Base-by-base conservation (phyloP, 805 yeast genomes). In the Metschnikowia gelsemii region DNA sequence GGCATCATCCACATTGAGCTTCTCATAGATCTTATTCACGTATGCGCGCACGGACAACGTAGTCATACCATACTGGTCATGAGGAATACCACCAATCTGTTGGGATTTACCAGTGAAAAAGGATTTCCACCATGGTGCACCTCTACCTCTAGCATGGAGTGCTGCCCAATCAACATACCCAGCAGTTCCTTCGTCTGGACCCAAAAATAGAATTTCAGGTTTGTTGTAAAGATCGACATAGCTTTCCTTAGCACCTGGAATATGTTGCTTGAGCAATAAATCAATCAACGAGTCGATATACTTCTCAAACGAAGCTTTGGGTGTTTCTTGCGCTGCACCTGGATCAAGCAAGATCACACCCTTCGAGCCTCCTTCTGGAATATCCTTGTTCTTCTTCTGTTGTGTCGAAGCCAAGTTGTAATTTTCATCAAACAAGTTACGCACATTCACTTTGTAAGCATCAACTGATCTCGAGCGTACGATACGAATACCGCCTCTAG, bases 121-220 rank as follows among this genome's bases (percentile, higher is more conserved):
- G 1, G 98, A 91, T 68, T 88, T 91, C 99, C 99, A 91, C 89
- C 96, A 88, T 38, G 89, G 84, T 35, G 98, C 96, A 48, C 96
- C 95, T 66, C 99, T 82, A 43, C 70, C 66, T 57, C 85, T 80
- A 20, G 99, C 98, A 62, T 91, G 98, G 53, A 81, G 68, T 19
- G 98, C 93, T 8, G 99, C 98, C 98, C 98, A 91, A 64, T 93
- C 90, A 38, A 89, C 96, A 58, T 86, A 83, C 18, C 84, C 84
- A 16, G 99, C 98, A 39, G 98, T 90, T 63, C 96, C 95, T 74
- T 91, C 99, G 69, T 91, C 99, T n/a, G 99, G 99, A 41, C 99
- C 99, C 82, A 91, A 84, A 65, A 87, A 91, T 54, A 93, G 71
- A 55, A 93, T 91, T 72, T 91, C 99, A 36, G 86, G 87, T 58